These are phyloP conservation scores for Ottelia alismoides DNA, from an alignment of 106 monocot species.

Conservation along the genomic window DNA sequence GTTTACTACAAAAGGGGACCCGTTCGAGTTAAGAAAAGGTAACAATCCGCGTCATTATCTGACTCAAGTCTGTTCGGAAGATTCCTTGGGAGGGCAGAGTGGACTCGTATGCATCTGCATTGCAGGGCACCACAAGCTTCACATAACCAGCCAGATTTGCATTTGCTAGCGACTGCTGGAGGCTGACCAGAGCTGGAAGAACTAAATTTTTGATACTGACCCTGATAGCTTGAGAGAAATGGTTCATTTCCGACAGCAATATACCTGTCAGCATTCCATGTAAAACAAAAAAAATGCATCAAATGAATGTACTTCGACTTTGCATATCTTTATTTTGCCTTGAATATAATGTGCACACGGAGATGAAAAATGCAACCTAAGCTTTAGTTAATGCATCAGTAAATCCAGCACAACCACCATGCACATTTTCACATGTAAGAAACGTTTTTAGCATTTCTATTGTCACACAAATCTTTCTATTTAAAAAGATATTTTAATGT, in stretches of 20 bases:
- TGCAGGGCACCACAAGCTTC: conserved; percentile 72
- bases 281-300: too few species aligned
- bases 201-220: conserved; percentile 49
- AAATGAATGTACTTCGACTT: too few species aligned
- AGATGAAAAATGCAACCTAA: too few species aligned
- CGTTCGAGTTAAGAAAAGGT: conserved; percentile 47
- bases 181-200: conserved; percentile 54
- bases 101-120: conserved; percentile 40
- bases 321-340: too few species aligned
- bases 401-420: too few species aligned
- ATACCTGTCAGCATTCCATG: too few species aligned
- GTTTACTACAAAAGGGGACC: conserved; percentile 64
- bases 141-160: conserved; percentile 29
- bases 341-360: too few species aligned
- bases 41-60: conserved; percentile 67
- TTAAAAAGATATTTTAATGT: too few species aligned
- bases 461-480: too few species aligned
- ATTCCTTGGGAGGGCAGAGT: conserved; percentile 57
- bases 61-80: conserved; percentile 70
- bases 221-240: conserved; percentile 51
- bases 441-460: too few species aligned
- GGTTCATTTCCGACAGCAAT: conserved; percentile 85
- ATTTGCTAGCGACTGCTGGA: conserved; percentile 37
- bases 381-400: too few species aligned
- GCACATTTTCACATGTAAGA: too few species aligned